These are phyloP conservation scores for Astragalus membranaceus DNA, from an alignment of 306 rosid species.

Conservation along the genomic window DNA sequence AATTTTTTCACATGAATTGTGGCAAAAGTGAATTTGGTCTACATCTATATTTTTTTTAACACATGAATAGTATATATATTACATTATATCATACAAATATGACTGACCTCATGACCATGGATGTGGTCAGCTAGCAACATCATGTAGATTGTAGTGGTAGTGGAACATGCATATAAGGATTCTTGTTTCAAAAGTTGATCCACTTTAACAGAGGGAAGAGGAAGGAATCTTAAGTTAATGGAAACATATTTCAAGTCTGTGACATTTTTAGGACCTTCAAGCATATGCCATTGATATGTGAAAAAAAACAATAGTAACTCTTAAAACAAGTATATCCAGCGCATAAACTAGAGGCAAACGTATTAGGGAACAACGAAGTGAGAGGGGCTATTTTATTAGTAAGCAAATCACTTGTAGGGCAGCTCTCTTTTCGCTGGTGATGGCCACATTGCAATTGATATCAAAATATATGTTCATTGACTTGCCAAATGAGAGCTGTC, in stretches of 20 bases:
- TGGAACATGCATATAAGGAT: not conserved
- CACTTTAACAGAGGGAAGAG: not conserved
- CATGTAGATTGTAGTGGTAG: not conserved
- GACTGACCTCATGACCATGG: not conserved
- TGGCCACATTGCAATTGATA: not conserved
- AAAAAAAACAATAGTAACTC: not conserved
- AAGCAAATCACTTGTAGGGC: conserved; percentile 26
- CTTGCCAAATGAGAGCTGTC: conserved; percentile 39
- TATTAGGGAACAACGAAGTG: not conserved
- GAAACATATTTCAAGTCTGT: not conserved
- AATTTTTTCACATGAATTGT: no score
- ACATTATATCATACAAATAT: no score
- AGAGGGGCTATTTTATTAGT: not conserved
- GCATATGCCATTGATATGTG: not conserved
- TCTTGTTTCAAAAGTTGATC: not conserved
- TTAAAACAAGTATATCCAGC: conserved; percentile 15
- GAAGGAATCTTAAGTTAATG: conserved; percentile 2
- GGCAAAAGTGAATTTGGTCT: no score
- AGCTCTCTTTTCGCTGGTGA: conserved; percentile 23
- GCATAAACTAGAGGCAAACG: conserved; percentile 7
- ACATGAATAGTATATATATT: no score
- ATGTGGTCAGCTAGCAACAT: not conserved
- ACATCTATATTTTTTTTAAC: no score
- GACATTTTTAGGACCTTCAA: no score
- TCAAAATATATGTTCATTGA: not conserved